Base-by-base conservation (phyloP, 306 rosid species). In the Gynostemma pentaphyllum region DNA sequence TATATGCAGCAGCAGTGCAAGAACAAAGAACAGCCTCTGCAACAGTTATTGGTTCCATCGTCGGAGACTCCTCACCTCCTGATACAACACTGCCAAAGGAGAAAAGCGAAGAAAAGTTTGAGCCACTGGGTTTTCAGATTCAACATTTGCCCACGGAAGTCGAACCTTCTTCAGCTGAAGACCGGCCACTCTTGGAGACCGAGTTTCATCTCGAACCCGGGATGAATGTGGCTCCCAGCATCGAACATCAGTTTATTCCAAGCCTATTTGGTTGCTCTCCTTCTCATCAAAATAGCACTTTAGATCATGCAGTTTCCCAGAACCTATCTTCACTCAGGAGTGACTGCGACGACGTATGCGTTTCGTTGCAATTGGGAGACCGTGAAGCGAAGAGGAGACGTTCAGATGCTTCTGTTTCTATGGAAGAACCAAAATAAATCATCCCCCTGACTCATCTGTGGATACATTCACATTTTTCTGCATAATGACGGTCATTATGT, bases 241-340 rank as follows among this genome's bases (percentile, higher is more conserved):
- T 92, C 0, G 99, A 92, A 56, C 99, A 82, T 72, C 99, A 92
- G 76, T 92, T 92, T 48, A 92, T 92, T 57, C 95, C 99, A 2
- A 88, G 97, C 76, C 85, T 79, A 79, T 19, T 23, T 0, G 74
- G 83, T 39, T 74, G 81, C n/a, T 92, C 97, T 26, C 97, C 94
- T 0, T 69, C 85, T 41, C 90, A 82, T 79, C 81, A 70, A 46
- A 78, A 78, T 69, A 78, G 42, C 52, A 22, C 45, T 39, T 75
- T 66, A 64, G 87, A 68, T 15, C 78, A 68, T 68, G 69, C 69
- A 16, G 79, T 72, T 50, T 68, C 87, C 7, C 90, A 88, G 75
- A 92, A 92, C 63, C 82, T 92, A 29, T 92, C 94, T 4, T 86
- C 56, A 0, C 81, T 88, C 60, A 81, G 88, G 74, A 92, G 62